Conservation (phyloP, 345 rosid species). For the Gossypium raimondii region DNA sequence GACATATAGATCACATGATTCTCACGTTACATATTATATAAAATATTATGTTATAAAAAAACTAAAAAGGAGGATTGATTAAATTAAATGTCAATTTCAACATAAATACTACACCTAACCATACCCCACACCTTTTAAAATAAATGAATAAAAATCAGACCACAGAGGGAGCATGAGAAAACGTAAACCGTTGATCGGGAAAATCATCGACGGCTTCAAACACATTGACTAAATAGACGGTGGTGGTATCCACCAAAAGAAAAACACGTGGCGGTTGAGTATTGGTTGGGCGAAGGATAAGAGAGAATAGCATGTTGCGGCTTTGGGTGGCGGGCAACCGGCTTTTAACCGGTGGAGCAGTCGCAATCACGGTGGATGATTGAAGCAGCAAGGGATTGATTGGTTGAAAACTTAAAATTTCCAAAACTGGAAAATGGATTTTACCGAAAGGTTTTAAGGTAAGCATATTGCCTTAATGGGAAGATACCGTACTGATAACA, state of each 20-base stretch:
- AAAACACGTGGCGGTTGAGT: constrained; percentile 6
- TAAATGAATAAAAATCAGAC: background rate
- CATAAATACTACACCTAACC: constrained; percentile 1
- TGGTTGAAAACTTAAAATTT: constrained; percentile 10
- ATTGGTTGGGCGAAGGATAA: constrained; percentile 9
- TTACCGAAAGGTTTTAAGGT: constrained; percentile 26
- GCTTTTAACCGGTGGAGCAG: constrained; percentile 23
- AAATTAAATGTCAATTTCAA: background rate
- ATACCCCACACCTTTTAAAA: background rate
- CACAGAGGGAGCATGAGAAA: background rate
- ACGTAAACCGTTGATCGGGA: constrained; percentile 18
- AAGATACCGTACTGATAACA: constrained; percentile 18
- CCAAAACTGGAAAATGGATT: constrained; percentile 28
- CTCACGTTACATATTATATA: background rate
- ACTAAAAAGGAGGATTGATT: too few species aligned
- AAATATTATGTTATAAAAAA: background rate
- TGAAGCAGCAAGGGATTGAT: background rate
- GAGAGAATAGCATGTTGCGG: background rate
- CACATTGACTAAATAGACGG: background rate
- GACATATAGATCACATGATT: background rate
- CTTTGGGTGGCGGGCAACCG: constrained; percentile 12
- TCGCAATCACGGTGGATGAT: constrained; percentile 9
- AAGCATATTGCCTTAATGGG: constrained; percentile 26
- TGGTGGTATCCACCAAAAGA: background rate
- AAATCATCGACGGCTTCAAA: constrained; percentile 3